Evolutionary conservation across 148 eudicot species (phyloP), one percentile per base, ranked within the genome.

Genomic region (Spergularia marina): DNA sequence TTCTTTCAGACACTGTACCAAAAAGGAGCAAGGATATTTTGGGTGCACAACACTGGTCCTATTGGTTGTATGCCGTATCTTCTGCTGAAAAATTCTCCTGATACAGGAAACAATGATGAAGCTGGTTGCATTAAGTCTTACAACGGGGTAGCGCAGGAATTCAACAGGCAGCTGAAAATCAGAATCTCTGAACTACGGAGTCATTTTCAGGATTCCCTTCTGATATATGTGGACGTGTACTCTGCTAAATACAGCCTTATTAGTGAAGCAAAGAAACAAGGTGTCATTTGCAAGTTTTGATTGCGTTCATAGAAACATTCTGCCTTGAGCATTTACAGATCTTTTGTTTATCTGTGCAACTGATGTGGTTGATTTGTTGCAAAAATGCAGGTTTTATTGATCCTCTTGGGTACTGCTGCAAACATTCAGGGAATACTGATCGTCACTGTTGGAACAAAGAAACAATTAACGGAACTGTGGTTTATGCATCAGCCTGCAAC

Each of bases 21-120:
- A 34, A 81, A 70, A 71, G 98, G 94, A 74, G 98, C 89, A 10
- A 89, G 97, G 81, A 83, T 80, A 16, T 94, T 88, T 73, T 92
- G 96, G 98, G 83, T 94, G 81, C 98, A 94, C 75, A 92, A 94
- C 55, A 94, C 98, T 8, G 98, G 97, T 18, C 98, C 98, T 0
- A 83, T 90, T 6, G 98, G 98, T 4, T 94, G 98, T 73, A 84
- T 91, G 36, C 92, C 98, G 0, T 87, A 87, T 34, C 69, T 94
- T 47, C 34, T 88, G 84, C 82, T 82, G 59, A 83, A 83, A 10
- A 25, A 81, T 15, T 85, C 77, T 17, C 77, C 86, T 79, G 84
- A 83, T n/a, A 86, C 87, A 1, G 89, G 78, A 78, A 83, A 89
- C 74, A 65, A 86, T 7, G 98, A 94, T 69, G 79, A 71, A 73